phyloP scores from a whole-genome alignment of 225 moss, liverwort and hornwort genomes.

The Bryoerythrophyllum caledonicum region DNA sequence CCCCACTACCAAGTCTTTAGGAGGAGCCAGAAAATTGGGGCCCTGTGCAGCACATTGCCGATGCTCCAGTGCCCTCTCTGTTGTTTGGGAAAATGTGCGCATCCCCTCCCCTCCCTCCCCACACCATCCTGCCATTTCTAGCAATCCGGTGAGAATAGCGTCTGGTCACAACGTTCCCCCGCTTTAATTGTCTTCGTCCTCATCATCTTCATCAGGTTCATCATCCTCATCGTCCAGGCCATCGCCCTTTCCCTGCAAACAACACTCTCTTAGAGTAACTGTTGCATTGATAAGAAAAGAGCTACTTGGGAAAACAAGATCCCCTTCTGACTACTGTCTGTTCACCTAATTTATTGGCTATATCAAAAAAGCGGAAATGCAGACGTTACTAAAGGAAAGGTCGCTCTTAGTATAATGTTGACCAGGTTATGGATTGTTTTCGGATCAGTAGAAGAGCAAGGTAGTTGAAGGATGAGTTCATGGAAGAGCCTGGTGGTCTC shows the following conservation, averaged over 20 bases:
- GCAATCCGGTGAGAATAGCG: slow-evolving; percentile 16
- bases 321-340: too few species aligned
- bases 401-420: too few species aligned
- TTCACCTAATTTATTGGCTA: too few species aligned
- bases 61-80: slow-evolving; percentile 39
- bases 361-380: too few species aligned
- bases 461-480: too few species aligned
- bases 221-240: slow-evolving; percentile 88
- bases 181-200: slow-evolving; percentile 66
- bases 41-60: slow-evolving; percentile 41
- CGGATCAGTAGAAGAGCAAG: too few species aligned
- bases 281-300: background rate
- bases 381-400: too few species aligned
- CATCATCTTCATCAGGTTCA: slow-evolving; percentile 86
- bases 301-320: too few species aligned
- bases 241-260: slow-evolving; percentile 70
- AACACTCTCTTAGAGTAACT: slow-evolving; percentile 13
- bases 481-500: too few species aligned
- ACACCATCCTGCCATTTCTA: slow-evolving; percentile 19
- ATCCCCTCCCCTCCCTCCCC: slow-evolving; percentile 26
- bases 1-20: slow-evolving; percentile 26
- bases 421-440: too few species aligned
- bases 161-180: slow-evolving; percentile 6
- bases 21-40: slow-evolving; percentile 46
- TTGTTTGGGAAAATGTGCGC: slow-evolving; percentile 17